Conservation (phyloP, 2,329 filamentous ascomycete species). For the Pseudocercospora pini-densiflorae region DNA sequence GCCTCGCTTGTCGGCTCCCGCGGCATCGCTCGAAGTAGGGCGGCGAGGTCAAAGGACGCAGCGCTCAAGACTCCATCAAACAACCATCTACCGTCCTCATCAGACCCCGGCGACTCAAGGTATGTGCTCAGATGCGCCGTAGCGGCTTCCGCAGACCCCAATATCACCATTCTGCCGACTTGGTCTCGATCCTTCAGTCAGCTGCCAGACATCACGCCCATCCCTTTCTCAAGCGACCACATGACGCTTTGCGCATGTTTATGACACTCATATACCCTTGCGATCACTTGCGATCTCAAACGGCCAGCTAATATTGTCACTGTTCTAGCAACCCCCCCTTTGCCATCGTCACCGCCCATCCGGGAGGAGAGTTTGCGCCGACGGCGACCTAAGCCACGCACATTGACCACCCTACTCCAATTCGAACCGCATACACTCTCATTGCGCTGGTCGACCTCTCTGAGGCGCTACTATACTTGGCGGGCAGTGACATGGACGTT, state of each 20-base stretch:
- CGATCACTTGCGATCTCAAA: conserved; percentile 1
- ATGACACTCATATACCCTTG: conserved; percentile 4
- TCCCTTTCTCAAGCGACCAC: conserved; percentile 28
- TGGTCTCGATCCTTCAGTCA: conserved; percentile 22
- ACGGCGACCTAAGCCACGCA: conserved; percentile 32
- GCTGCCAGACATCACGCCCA: conserved; percentile 23
- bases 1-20: neutral
- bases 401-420: conserved; percentile 12
- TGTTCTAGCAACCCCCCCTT: conserved; percentile 12
- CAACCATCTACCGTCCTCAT: conserved; percentile 32
- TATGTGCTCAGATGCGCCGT: conserved; percentile 28
- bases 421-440: conserved; percentile 17
- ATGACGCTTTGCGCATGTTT: conserved; percentile 8
- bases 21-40: conserved; percentile 22
- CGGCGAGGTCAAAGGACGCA: conserved; percentile 28
- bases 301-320: conserved; percentile 16
- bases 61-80: conserved; percentile 31
- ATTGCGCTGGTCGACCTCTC: conserved; percentile 19
- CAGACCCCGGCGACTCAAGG: conserved; percentile 32
- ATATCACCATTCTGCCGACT: conserved; percentile 28
- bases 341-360: conserved; percentile 16
- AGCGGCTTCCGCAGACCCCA: conserved; percentile 21
- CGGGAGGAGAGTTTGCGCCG: conserved; percentile 35
- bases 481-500: conserved; percentile 40
- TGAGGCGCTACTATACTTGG: conserved; percentile 13